These are phyloP conservation scores for Gymnopilus dilepis DNA, from an alignment of 768 basidiomycete genomes.

Conservation along the genomic window DNA sequence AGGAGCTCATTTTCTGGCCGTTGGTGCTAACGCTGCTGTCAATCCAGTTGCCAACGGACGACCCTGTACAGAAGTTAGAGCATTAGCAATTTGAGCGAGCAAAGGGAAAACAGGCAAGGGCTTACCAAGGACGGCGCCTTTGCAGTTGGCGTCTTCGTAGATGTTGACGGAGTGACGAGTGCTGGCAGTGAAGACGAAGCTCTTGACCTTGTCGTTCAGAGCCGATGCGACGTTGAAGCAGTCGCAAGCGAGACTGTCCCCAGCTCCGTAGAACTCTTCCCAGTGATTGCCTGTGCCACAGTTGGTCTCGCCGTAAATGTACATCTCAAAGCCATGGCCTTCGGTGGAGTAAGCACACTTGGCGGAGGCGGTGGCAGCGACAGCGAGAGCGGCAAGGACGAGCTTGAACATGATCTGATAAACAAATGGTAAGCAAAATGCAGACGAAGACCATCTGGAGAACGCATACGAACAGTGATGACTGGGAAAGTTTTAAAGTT, in stretches of 20 bases:
- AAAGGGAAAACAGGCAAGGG: neutral
- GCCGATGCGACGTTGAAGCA: neutral
- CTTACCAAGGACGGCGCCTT: neutral
- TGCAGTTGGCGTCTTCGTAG: neutral
- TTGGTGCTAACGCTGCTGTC: neutral
- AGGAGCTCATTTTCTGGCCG: neutral
- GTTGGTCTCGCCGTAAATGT: constrained; percentile 2
- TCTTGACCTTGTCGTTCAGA: neutral
- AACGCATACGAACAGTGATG: too few species aligned
- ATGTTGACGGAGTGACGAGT: neutral
- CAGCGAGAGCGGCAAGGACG: neutral
- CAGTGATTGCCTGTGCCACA: neutral
- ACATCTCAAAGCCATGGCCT: constrained; percentile 6
- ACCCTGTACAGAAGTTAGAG: neutral
- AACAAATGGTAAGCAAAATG: too few species aligned
- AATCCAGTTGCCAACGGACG: constrained; percentile 1
- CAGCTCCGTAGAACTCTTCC: neutral
- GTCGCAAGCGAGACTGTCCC: neutral
- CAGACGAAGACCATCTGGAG: too few species aligned
- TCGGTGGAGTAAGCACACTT: neutral
- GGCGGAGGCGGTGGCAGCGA: neutral
- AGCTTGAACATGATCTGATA: neutral
- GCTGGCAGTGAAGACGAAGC: constrained; percentile 8
- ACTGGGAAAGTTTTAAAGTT: neutral
- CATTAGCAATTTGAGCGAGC: neutral